A percentile compares a stretch with the other conserved stretches of the same genome.
Conservation (phyloP, 176 grass and related monocot genomes). For the Calamus simplicifolius region DNA sequence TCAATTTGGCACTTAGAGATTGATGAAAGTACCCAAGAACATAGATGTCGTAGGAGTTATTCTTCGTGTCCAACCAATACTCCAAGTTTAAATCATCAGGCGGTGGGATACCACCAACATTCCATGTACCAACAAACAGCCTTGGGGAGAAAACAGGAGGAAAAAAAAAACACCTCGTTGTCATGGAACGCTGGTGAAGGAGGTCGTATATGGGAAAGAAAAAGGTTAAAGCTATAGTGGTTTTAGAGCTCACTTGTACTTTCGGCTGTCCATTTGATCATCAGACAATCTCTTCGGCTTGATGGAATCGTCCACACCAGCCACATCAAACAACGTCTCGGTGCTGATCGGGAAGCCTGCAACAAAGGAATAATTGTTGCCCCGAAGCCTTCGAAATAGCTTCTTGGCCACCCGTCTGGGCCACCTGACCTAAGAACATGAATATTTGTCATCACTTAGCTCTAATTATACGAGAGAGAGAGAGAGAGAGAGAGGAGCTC, state of each 20-base stretch:
- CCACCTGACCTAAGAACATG: slow-evolving; percentile 7
- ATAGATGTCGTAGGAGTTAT: slow-evolving; percentile 14
- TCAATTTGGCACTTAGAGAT: neutral
- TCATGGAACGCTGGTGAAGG: too few relatives aligned
- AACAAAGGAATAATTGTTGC: neutral
- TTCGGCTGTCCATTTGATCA: too few relatives aligned
- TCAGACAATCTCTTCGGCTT: too few relatives aligned
- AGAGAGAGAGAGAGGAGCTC: neutral
- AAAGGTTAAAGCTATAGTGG: too few relatives aligned
- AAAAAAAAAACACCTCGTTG: too few relatives aligned
- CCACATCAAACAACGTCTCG: neutral
- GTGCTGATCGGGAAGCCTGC: slow-evolving; percentile 2
- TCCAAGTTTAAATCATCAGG: slow-evolving; percentile 14
- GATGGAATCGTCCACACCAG: too few relatives aligned
- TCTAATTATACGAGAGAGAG: neutral
- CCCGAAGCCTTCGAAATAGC: slow-evolving; percentile 2
- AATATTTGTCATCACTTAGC: neutral
- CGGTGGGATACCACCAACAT: slow-evolving; percentile 14
- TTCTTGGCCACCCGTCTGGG: slow-evolving; percentile 19
- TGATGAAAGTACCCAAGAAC: slow-evolving; percentile 14
- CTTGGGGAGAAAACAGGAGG: neutral
- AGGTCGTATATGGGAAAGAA: too few relatives aligned
- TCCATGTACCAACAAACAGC: slow-evolving; percentile 15
- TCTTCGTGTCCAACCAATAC: slow-evolving; percentile 8
- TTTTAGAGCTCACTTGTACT: too few relatives aligned